phyloP scores from a whole-genome alignment of 2,329 filamentous ascomycete species.

The Podosphaera xanthii region DNA sequence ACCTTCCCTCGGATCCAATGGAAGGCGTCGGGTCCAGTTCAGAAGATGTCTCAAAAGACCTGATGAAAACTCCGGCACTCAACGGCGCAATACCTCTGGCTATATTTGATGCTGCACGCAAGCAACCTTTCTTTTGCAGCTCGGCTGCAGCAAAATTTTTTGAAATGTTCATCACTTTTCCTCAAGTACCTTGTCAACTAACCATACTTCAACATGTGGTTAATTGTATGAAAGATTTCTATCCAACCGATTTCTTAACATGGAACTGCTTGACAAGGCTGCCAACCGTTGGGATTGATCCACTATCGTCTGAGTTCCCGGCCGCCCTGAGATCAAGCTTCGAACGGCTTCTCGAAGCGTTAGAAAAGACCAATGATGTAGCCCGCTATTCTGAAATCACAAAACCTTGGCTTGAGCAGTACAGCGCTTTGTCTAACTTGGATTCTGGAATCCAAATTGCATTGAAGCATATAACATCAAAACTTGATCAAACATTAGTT shows the following conservation, averaged over 20 bases:
- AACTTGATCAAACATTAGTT: slow-evolving; percentile 5
- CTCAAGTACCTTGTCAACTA: slow-evolving; percentile 36
- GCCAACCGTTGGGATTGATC: slow-evolving; percentile 41
- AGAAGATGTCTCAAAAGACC: slow-evolving; percentile 14
- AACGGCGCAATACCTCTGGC: slow-evolving; percentile 85
- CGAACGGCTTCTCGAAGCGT: slow-evolving; percentile 31
- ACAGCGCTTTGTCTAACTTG: slow-evolving; percentile 25
- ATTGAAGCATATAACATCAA: slow-evolving; percentile 23
- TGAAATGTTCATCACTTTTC: slow-evolving; percentile 51
- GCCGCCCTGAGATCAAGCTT: slow-evolving; percentile 44
- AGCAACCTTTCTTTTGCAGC: slow-evolving; percentile 47
- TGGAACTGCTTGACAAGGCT: slow-evolving; percentile 49
- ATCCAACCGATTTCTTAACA: slow-evolving; percentile 37
- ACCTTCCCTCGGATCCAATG: slow-evolving; percentile 24
- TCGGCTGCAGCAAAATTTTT: slow-evolving; percentile 57
- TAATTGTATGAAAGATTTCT: slow-evolving; percentile 33
- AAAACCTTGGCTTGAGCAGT: slow-evolving; percentile 28
- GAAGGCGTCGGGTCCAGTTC: slow-evolving; percentile 30
- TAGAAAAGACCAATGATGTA: slow-evolving; percentile 23
- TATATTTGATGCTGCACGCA: slow-evolving; percentile 70
- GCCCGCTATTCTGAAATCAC: slow-evolving; percentile 25
- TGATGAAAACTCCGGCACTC: slow-evolving; percentile 48
- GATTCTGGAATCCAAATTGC: slow-evolving; percentile 34
- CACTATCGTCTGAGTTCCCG: slow-evolving; percentile 48
- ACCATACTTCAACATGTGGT: slow-evolving; percentile 56